Conservation (phyloP, 495 filamentous ascomycete species). For the Penicillium argentinense region DNA sequence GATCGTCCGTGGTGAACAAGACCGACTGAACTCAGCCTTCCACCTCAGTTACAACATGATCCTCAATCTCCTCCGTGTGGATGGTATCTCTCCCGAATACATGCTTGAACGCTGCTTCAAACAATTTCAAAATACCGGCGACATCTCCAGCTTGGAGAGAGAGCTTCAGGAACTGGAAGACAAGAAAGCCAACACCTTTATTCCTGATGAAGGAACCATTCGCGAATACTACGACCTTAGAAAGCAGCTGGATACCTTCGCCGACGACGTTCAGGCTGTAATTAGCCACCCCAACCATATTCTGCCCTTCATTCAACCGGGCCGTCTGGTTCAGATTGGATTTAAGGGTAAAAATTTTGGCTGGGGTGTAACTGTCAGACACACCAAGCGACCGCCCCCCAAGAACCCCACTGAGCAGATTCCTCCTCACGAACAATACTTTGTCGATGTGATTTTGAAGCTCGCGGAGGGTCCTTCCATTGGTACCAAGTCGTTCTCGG, state of each 20-base stretch:
- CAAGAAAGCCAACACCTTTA: constrained; percentile 67
- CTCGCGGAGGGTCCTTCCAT: constrained; percentile 60
- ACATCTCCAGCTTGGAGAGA: constrained; percentile 76
- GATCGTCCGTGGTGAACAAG: constrained; percentile 94
- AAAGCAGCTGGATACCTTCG: constrained; percentile 76
- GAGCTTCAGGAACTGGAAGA: constrained; percentile 73
- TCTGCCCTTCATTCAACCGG: constrained; percentile 74
- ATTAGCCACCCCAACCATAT: constrained; percentile 87
- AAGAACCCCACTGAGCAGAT: constrained; percentile 65
- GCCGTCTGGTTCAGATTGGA: constrained; percentile 81
- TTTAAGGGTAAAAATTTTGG: constrained; percentile 80
- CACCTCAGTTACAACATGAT: constrained; percentile 99
- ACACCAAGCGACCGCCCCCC: constrained; percentile 56
- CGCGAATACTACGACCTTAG: constrained; percentile 89
- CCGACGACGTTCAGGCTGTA: constrained; percentile 81
- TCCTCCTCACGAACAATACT: constrained; percentile 67
- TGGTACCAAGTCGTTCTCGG: constrained; percentile 57
- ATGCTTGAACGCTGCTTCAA: constrained; percentile 97
- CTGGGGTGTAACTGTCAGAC: constrained; percentile 85
- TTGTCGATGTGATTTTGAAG: constrained; percentile 80
- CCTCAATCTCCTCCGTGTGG: constrained; percentile 90
- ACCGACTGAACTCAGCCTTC: constrained; percentile 95
- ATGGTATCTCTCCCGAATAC: constrained; percentile 93
- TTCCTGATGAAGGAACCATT: constrained; percentile 81
- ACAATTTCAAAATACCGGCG: constrained; percentile 93